These are phyloP conservation scores for Pythium vanterpoolii DNA, from an alignment of 352 stramenopile species.

Conservation along the genomic window DNA sequence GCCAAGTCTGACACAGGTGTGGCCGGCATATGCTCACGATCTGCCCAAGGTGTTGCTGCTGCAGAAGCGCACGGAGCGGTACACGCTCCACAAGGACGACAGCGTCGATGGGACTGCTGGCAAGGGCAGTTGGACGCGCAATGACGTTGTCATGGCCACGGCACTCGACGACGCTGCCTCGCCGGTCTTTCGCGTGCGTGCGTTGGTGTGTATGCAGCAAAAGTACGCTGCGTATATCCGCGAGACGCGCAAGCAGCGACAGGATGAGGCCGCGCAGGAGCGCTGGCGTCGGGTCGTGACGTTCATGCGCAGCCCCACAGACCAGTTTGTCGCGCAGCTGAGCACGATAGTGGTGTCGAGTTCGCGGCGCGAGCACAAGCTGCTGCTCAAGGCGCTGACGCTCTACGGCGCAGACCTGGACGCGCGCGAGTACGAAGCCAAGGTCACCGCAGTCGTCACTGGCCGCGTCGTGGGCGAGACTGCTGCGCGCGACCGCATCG, in stretches of 20 bases:
- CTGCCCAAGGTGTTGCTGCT: constrained; percentile 57
- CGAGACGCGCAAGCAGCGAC: constrained; percentile 34
- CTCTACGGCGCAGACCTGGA: constrained; percentile 27
- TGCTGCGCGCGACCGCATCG: constrained; percentile 19
- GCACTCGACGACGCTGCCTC: constrained; percentile 12
- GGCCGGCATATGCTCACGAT: constrained; percentile 39
- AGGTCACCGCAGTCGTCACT: constrained; percentile 48
- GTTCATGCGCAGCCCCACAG: constrained; percentile 11
- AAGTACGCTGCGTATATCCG: constrained; percentile 51
- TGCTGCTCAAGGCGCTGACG: constrained; percentile 51
- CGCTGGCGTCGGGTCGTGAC: constrained; percentile 30
- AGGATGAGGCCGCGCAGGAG: constrained; percentile 33
- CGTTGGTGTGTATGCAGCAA: constrained; percentile 46
- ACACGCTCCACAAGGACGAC: constrained; percentile 19
- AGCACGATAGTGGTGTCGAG: constrained; percentile 18
- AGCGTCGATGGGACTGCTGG: background rate
- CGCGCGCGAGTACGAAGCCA: constrained; percentile 37
- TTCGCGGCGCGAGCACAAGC: constrained; percentile 38
- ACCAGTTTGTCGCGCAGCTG: constrained; percentile 25
- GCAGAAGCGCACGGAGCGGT: constrained; percentile 54
- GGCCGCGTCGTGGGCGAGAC: constrained; percentile 25
- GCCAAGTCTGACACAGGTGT: constrained; percentile 31
- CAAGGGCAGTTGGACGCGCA: constrained; percentile 29
- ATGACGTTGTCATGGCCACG: constrained; percentile 21
- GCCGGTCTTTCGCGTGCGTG: constrained; percentile 23